Evolutionary conservation across 495 filamentous ascomycete species (phyloP).

Genomic region (Penicillium atrosanguineum): DNA sequence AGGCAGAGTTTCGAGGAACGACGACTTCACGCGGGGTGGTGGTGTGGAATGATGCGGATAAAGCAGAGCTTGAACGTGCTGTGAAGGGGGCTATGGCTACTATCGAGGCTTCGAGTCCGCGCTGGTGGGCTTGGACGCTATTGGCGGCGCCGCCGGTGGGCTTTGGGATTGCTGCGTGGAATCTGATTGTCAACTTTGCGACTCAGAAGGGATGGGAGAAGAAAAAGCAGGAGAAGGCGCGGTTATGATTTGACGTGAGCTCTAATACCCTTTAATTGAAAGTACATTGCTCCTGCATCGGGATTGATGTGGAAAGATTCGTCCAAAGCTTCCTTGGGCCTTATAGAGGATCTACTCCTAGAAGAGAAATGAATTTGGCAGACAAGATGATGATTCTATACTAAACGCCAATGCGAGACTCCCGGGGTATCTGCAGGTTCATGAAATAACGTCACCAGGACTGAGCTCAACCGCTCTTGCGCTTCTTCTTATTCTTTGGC

Average conservation of each 20-base stretch:
- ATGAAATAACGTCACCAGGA: background rate
- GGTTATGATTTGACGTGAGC: slow-evolving; percentile 42
- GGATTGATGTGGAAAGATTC: background rate
- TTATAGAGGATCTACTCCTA: background rate
- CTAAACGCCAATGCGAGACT: background rate
- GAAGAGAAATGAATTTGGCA: background rate
- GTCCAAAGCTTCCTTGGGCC: too few species aligned
- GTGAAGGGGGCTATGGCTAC: slow-evolving; percentile 59
- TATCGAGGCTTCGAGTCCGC: slow-evolving; percentile 61
- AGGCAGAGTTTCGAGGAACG: slow-evolving; percentile 61
- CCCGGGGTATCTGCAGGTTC: slow-evolving; percentile 8
- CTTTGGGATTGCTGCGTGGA: slow-evolving; percentile 61
- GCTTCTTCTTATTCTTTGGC: slow-evolving; percentile 39
- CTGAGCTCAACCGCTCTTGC: slow-evolving; percentile 21
- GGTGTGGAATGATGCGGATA: slow-evolving; percentile 81
- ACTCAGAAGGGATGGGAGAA: slow-evolving; percentile 68
- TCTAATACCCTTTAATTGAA: slow-evolving; percentile 1
- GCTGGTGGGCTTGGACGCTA: slow-evolving; percentile 79
- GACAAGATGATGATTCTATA: background rate
- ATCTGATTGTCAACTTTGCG: slow-evolving; percentile 62
- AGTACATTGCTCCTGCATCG: background rate
- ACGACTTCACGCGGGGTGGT: slow-evolving; percentile 63
- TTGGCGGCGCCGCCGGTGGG: slow-evolving; percentile 71
- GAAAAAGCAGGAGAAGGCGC: slow-evolving; percentile 67
- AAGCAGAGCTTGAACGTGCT: slow-evolving; percentile 61